A percentile compares a stretch with the other conserved stretches of the same genome.
These are phyloP conservation scores for Xylaria polymorpha DNA, from an alignment of 2,329 filamentous ascomycete species.

Conservation along the genomic window DNA sequence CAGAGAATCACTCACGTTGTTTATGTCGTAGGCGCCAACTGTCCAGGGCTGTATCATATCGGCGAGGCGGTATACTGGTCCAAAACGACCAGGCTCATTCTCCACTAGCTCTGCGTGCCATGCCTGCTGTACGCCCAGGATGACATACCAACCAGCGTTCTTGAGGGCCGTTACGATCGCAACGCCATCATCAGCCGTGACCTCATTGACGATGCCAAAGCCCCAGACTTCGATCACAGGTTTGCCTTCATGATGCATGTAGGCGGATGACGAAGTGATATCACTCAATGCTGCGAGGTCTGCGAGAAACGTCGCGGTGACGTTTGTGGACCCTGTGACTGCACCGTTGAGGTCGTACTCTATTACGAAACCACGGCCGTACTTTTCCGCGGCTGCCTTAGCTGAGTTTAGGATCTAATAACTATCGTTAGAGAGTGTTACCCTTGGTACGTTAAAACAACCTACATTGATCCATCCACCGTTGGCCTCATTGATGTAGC, in stretches of 20 bases:
- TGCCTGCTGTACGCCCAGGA: slow-evolving; percentile 45
- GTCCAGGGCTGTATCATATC: slow-evolving; percentile 48
- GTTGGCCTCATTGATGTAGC: slow-evolving; percentile 43
- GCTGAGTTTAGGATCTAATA: slow-evolving; percentile 41
- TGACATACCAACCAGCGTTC: slow-evolving; percentile 44
- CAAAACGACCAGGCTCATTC: slow-evolving; percentile 41
- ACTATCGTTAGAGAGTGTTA: slow-evolving; percentile 10
- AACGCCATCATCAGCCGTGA: slow-evolving; percentile 42
- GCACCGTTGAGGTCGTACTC: slow-evolving; percentile 46
- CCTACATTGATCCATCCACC: slow-evolving; percentile 43
- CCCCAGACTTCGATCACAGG: slow-evolving; percentile 47
- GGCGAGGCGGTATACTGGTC: slow-evolving; percentile 43
- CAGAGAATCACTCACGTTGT: slow-evolving; percentile 4
- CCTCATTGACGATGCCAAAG: slow-evolving; percentile 42
- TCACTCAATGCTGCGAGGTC: slow-evolving; percentile 41
- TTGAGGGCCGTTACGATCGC: slow-evolving; percentile 45
- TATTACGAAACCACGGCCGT: slow-evolving; percentile 45
- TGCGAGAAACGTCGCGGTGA: slow-evolving; percentile 41
- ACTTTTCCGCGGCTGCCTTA: slow-evolving; percentile 43
- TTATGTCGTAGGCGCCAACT: slow-evolving; percentile 42
- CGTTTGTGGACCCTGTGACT: slow-evolving; percentile 37
- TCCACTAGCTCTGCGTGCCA: slow-evolving; percentile 46
- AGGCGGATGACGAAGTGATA: slow-evolving; percentile 43
- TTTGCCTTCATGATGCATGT: slow-evolving; percentile 46
- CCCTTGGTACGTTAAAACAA: neutral